These are phyloP conservation scores for Camelina sativa DNA, from an alignment of 345 rosid species.

Conservation along the genomic window DNA sequence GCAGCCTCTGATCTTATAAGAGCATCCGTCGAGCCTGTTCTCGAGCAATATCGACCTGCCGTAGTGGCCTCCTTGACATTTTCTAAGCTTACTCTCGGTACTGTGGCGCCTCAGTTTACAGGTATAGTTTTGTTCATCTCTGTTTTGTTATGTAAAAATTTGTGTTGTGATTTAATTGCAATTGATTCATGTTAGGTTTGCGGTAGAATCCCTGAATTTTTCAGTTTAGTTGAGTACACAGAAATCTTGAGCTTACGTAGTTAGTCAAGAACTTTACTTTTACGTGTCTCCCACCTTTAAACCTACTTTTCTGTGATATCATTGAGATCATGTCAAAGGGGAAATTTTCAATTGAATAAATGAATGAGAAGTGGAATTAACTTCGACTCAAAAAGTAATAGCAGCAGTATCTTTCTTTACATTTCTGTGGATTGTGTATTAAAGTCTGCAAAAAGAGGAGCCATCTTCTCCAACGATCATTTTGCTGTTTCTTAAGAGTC, in stretches of 20 bases:
- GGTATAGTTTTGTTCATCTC: conserved; percentile 55
- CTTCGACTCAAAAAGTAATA: not conserved
- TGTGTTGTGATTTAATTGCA: conserved; percentile 21
- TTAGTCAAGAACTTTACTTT: not conserved
- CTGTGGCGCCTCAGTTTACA: conserved; percentile 99
- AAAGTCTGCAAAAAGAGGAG: conserved; percentile 5
- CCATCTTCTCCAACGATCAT: not conserved
- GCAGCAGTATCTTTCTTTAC: not conserved
- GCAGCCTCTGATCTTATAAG: conserved; percentile 96
- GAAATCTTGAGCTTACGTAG: conserved; percentile 7
- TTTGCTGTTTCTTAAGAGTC: conserved; percentile 20
- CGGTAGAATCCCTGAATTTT: conserved; percentile 4
- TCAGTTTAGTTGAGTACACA: conserved; percentile 13
- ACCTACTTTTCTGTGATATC: conserved; percentile 10
- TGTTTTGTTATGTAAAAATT: not conserved
- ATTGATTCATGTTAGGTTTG: conserved; percentile 10
- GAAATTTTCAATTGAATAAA: conserved; percentile 4
- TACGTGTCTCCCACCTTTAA: not conserved
- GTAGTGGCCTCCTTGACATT: conserved; percentile 82
- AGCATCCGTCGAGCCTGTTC: conserved; percentile 86
- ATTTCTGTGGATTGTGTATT: conserved; percentile 2
- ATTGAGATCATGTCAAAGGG: conserved; percentile 10
- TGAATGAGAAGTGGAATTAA: not conserved
- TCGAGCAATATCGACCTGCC: conserved; percentile 95
- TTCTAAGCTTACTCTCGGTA: conserved; percentile 95